Conservation (phyloP, 108 stramenopile genomes). For the Pelagomonas calceolata region DNA sequence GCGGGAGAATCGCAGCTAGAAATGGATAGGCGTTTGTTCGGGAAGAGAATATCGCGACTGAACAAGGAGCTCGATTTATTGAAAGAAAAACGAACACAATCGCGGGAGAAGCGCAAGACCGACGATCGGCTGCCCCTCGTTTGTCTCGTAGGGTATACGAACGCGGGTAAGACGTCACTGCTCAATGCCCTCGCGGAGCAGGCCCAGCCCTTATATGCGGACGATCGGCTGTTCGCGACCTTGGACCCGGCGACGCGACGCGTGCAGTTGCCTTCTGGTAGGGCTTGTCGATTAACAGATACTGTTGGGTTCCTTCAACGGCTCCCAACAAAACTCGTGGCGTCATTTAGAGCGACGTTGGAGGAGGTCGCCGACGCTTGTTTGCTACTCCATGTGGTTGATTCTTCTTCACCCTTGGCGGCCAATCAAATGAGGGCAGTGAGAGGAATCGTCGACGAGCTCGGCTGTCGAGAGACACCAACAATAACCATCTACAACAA, state of each 20-base stretch:
- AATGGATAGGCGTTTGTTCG: slow-evolving; percentile 77
- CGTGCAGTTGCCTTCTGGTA: slow-evolving; percentile 58
- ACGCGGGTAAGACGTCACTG: slow-evolving; percentile 83
- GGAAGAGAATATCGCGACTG: slow-evolving; percentile 75
- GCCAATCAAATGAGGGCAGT: slow-evolving; percentile 29
- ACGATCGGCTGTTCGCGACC: slow-evolving; percentile 88
- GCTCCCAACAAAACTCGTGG: slow-evolving; percentile 85
- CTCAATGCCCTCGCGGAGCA: slow-evolving; percentile 67
- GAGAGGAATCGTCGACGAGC: slow-evolving; percentile 15
- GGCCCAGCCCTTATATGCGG: slow-evolving; percentile 59
- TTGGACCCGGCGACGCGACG: slow-evolving; percentile 91
- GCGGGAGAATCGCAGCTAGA: slow-evolving; percentile 88
- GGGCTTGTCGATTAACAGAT: slow-evolving; percentile 60
- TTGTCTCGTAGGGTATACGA: slow-evolving; percentile 87
- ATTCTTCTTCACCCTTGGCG: slow-evolving; percentile 36
- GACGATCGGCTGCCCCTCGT: slow-evolving; percentile 65
- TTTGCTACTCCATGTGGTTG: slow-evolving; percentile 80
- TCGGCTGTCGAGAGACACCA: slow-evolving; percentile 21
- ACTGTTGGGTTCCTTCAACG: slow-evolving; percentile 96
- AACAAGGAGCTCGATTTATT: slow-evolving; percentile 79
- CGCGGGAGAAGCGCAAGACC: slow-evolving; percentile 46
- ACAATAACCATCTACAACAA: slow-evolving; percentile 35
- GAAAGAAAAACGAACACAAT: slow-evolving; percentile 70
- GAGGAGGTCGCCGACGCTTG: slow-evolving; percentile 86
- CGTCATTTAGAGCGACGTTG: slow-evolving; percentile 87